A percentile compares a stretch with the other conserved stretches of the same genome.
Conservation (phyloP, 208 protist genomes). For the Strigomonas oncopelti region DNA sequence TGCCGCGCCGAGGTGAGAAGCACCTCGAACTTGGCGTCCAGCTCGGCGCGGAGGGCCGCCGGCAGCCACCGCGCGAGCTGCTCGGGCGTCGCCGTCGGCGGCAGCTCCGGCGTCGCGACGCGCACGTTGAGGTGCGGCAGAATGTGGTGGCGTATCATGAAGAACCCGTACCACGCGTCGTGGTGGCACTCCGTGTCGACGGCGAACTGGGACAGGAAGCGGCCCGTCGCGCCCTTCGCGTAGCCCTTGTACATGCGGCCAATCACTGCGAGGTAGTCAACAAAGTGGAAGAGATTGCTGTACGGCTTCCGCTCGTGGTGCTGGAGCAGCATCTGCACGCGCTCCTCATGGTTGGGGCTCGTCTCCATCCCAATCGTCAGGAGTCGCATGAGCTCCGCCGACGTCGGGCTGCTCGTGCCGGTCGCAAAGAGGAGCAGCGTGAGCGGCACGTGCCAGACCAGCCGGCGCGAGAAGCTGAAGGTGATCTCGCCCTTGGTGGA, state of each 20-base stretch:
- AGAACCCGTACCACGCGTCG: constrained; percentile 89
- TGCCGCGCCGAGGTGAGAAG: constrained; percentile 94
- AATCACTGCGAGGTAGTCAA: constrained; percentile 77
- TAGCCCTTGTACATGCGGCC: constrained; percentile 82
- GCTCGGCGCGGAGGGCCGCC: constrained; percentile 59
- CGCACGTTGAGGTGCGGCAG: constrained; percentile 84
- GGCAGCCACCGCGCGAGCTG: constrained; percentile 54
- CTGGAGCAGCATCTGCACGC: constrained; percentile 86
- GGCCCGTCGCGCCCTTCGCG: constrained; percentile 52
- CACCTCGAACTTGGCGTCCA: constrained; percentile 94
- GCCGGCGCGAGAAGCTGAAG: constrained; percentile 82
- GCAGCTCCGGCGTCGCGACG: constrained; percentile 59
- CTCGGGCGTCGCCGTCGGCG: constrained; percentile 42
- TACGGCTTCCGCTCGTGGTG: constrained; percentile 83
- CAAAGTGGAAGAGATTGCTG: constrained; percentile 54
- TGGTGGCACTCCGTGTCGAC: constrained; percentile 68
- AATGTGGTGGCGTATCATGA: constrained; percentile 84
- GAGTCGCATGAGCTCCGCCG: constrained; percentile 58
- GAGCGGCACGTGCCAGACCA: constrained; percentile 85
- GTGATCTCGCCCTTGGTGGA: constrained; percentile 83
- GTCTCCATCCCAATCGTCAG: constrained; percentile 58
- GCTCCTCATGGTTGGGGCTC: constrained; percentile 38
- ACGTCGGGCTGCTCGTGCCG: constrained; percentile 53
- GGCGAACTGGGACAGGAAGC: constrained; percentile 76
- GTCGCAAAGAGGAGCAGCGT: constrained; percentile 65